Conservation (phyloP, 2,329 filamentous ascomycete species). For the Aureobasidium vineae region DNA sequence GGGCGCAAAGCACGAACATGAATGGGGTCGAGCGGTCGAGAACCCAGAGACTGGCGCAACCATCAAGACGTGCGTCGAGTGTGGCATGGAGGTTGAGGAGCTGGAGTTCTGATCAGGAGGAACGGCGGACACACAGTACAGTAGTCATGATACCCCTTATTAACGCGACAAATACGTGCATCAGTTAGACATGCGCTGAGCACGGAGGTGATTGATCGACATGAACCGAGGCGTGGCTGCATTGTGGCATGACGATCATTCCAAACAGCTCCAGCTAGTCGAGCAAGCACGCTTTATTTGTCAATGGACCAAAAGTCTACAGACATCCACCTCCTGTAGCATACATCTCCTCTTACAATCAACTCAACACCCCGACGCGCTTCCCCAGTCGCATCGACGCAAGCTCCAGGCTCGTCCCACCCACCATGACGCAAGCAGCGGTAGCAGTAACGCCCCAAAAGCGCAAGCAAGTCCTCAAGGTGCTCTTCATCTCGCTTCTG, state of each 20-base stretch:
- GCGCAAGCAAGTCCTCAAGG: conserved; percentile 78
- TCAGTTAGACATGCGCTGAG: neutral
- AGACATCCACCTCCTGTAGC: neutral
- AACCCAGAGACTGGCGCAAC: conserved; percentile 67
- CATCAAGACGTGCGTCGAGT: conserved; percentile 70
- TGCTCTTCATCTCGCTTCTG: conserved; percentile 85
- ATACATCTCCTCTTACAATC: neutral
- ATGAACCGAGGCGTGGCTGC: conserved; percentile 23
- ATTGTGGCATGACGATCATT: conserved; percentile 23
- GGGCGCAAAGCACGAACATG: conserved; percentile 77
- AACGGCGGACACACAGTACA: neutral
- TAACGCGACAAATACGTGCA: neutral
- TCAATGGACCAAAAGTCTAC: conserved; percentile 14
- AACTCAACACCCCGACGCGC: neutral
- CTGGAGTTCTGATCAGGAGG: conserved; percentile 54
- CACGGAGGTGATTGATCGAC: conserved; percentile 17
- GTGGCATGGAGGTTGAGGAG: conserved; percentile 67
- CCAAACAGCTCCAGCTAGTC: neutral
- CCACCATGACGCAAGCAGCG: conserved; percentile 15
- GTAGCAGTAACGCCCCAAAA: conserved; percentile 29
- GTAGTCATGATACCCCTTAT: conserved; percentile 28
- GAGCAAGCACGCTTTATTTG: conserved; percentile 18
- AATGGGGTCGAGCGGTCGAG: conserved; percentile 66
- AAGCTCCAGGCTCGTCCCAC: neutral
- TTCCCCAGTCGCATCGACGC: neutral